Base-by-base conservation (phyloP, 2,329 filamentous ascomycete species). In the Aplosporella prunicola region DNA sequence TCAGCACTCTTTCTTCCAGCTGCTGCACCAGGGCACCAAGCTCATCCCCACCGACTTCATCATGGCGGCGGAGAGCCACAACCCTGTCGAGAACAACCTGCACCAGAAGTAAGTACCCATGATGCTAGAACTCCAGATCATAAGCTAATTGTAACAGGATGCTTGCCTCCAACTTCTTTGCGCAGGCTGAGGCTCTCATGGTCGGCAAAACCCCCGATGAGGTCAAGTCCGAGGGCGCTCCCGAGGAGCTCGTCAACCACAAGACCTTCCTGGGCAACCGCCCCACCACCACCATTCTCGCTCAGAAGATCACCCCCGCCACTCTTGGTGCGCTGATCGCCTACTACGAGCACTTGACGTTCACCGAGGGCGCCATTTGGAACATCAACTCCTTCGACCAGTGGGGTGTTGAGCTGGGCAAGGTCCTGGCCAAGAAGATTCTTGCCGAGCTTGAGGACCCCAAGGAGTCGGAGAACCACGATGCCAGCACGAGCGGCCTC, bases 311-410 rank as follows among this genome's bases (percentile, higher is more conserved):
- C 59, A 94, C 91, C 13, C 91, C 91, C 7, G 85, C 80, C 28
- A 87, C 93, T 53, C 76, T 98, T 32, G 91, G 91, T 57, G 89
- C 91, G 3, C 68, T 98, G 52, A 98, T 98, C 52, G 89, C 87
- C 48, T 98, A 96, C 75, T 98, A 98, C 66, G 91, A 98, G 74
- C 91, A 98, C 68, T 68, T 96, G 44, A 96, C 91, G 40, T 98
- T 98, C 64, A 93, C 85, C 24, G 91, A 98, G 69, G 91, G 91
- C 53, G 89, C 88, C 35, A 73, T 98, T 60, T 98, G 91, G 91
- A 93, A 96, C 69, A 94, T 98, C 72, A 98, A 98, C 77, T 87
- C 81, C 56, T 98, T 96, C 59, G 91, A 98, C 68, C 91, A 98
- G 72, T 98, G 91, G 91, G 91, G 91, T 67, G 91, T 98, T 29